A percentile compares a stretch with the other conserved stretches of the same genome.
Evolutionary conservation across 164 flowering plant species (phyloP).

Genomic region (Platanus orientalis): DNA sequence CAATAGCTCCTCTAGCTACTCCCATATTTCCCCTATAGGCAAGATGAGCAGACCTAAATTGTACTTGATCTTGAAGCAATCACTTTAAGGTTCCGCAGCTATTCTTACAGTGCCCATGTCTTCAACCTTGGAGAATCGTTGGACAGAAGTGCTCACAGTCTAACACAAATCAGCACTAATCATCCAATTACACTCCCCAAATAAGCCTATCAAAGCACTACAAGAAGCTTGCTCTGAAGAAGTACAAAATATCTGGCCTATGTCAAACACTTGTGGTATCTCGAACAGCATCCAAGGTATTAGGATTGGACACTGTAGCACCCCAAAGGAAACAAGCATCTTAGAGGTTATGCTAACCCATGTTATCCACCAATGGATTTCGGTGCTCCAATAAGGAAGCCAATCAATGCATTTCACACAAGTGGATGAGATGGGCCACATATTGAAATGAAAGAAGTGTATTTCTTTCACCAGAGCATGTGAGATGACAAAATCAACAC

Average conservation of each 20-base stretch:
- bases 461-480: background rate
- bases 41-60: background rate
- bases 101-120: background rate
- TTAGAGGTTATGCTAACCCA: conserved; percentile 6
- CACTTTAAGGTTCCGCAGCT: conserved; percentile 4
- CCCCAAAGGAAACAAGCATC: conserved; percentile 9
- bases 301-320: background rate
- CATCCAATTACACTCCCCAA: conserved; percentile 8
- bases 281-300: conserved; percentile 1
- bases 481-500: no score
- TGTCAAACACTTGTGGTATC: background rate
- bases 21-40: background rate
- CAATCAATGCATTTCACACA: background rate
- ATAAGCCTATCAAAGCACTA: conserved; percentile 1
- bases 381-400: background rate
- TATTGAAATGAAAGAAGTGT: background rate
- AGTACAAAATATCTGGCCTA: background rate
- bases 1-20: background rate
- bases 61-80: background rate
- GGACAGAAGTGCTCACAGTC: conserved; percentile 8
- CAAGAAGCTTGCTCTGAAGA: background rate
- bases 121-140: conserved; percentile 7
- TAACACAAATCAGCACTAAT: background rate
- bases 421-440: conserved; percentile 12
- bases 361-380: conserved; percentile 7